phyloP scores from a whole-genome alignment of 2,329 filamentous ascomycete genomes.

The Colletotrichum chlorophyti region DNA sequence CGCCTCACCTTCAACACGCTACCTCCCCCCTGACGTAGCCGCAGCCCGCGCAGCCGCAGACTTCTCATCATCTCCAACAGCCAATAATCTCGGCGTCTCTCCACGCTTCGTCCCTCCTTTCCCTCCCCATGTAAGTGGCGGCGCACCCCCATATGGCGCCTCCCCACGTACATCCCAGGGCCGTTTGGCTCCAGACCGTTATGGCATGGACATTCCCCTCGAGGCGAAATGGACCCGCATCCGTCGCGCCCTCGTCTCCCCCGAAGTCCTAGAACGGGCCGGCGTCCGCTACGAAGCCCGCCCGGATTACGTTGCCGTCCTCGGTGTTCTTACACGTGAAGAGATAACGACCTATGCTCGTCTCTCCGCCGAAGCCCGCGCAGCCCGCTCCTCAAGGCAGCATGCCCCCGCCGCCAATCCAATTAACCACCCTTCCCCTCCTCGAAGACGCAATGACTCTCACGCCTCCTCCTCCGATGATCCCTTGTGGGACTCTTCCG shows the following conservation, averaged over 20 bases:
- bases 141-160: constrained; percentile 21
- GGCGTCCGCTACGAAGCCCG: constrained; percentile 66
- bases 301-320: constrained; percentile 65
- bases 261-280: constrained; percentile 61
- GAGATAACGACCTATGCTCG: constrained; percentile 60
- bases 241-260: constrained; percentile 60
- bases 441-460: constrained; percentile 1
- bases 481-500: constrained; percentile 37
- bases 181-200: constrained; percentile 61
- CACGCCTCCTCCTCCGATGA: constrained; percentile 33
- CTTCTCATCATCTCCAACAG: constrained; percentile 41
- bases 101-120: constrained; percentile 48
- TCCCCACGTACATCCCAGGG: constrained; percentile 34
- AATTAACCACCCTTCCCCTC: neutral
- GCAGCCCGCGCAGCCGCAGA: constrained; percentile 35
- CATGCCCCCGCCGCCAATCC: constrained; percentile 1
- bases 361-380: constrained; percentile 54
- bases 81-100: constrained; percentile 41
- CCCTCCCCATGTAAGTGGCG: constrained; percentile 32
- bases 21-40: constrained; percentile 43
- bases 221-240: constrained; percentile 69
- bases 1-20: constrained; percentile 37
- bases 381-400: constrained; percentile 38
- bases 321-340: constrained; percentile 60
- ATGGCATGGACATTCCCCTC: constrained; percentile 61